A percentile compares a stretch with the other conserved stretches of the same genome.
phyloP scores from a whole-genome alignment of 441 rosid species.

The Geranium incanum region DNA sequence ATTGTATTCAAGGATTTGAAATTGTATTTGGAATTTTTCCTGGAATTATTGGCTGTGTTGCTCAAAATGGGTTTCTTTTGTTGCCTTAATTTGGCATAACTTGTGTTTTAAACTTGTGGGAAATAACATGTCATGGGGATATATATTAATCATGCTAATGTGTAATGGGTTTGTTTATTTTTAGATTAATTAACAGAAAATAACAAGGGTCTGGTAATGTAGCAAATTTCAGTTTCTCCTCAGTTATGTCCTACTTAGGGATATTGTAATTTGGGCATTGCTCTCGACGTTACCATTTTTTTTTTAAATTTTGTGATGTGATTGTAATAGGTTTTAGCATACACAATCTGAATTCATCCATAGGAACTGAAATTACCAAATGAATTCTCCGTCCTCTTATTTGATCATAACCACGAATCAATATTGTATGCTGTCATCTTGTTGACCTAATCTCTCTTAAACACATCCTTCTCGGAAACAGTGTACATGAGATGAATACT shows the following conservation, averaged over 20 bases:
- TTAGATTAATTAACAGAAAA: neutral
- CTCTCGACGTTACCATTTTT: neutral
- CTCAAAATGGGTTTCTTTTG: neutral
- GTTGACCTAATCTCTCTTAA: neutral
- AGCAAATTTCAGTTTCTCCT: neutral
- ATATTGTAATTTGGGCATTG: neutral
- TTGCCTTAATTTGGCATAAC: neutral
- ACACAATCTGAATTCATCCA: neutral
- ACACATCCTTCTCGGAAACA: neutral
- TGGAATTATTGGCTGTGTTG: neutral
- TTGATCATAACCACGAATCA: neutral
- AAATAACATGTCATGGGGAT: neutral
- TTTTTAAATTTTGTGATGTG: neutral
- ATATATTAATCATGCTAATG: no score
- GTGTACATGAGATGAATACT: neutral
- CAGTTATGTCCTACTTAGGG: neutral
- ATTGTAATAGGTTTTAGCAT: neutral
- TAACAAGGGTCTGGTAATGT: neutral
- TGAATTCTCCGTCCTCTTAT: neutral
- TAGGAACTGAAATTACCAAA: neutral
- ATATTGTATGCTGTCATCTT: neutral
- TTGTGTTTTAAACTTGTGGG: neutral
- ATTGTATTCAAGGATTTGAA: neutral
- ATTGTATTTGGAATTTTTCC: neutral
- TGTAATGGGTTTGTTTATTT: no score